Conservation (phyloP, 441 rosid species). For the Capsella rubella region DNA sequence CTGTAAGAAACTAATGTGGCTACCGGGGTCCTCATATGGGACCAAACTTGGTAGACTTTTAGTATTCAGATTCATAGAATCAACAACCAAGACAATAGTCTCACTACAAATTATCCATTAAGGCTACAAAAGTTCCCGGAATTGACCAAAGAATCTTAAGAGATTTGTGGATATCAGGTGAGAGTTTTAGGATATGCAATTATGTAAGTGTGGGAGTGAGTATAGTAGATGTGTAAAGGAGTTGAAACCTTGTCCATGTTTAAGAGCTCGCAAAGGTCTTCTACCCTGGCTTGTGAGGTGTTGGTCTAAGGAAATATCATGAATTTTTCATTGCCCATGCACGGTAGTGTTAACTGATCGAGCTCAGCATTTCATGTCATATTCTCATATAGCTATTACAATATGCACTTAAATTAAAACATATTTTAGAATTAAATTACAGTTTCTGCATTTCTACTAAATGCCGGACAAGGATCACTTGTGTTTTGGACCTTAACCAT, state of each 20-base stretch:
- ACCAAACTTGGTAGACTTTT: constrained; percentile 35
- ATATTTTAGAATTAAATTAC: too few species aligned
- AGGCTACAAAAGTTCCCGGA: constrained; percentile 9
- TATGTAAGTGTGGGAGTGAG: constrained; percentile 20
- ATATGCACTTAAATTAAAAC: too few species aligned
- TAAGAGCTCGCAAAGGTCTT: constrained; percentile 81
- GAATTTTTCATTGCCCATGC: constrained; percentile 68
- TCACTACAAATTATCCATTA: constrained; percentile 21
- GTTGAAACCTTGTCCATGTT: constrained; percentile 21
- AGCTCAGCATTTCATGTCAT: too few species aligned
- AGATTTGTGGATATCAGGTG: not conserved
- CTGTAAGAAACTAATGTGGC: constrained; percentile 23
- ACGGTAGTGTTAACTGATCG: constrained; percentile 68
- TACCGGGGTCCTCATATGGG: constrained; percentile 36
- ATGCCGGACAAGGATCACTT: too few species aligned
- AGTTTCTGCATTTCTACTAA: too few species aligned
- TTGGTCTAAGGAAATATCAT: constrained; percentile 66
- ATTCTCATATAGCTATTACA: too few species aligned
- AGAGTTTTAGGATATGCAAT: constrained; percentile 33
- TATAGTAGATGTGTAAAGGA: constrained; percentile 1
- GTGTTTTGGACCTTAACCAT: too few species aligned
- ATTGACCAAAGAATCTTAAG: not conserved
- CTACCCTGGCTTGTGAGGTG: constrained; percentile 62
- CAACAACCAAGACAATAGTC: constrained; percentile 24
- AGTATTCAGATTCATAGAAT: constrained; percentile 34